phyloP scores from a whole-genome alignment of 768 basidiomycete genomes.

The Pisolithus albus region DNA sequence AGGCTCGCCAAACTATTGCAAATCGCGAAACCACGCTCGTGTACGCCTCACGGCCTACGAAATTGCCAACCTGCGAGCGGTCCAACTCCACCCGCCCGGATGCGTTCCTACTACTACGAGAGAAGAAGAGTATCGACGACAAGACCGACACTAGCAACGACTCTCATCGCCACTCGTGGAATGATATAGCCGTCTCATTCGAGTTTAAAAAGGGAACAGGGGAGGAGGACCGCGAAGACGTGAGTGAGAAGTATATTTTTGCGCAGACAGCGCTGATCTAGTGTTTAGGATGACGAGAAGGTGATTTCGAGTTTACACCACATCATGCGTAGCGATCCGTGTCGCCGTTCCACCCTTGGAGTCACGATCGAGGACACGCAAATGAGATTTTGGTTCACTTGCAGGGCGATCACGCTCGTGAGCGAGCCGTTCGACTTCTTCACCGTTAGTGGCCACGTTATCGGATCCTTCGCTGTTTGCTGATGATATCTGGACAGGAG shows the following conservation, averaged over 20 bases:
- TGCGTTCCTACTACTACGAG: background rate
- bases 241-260: background rate
- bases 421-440: too few species aligned
- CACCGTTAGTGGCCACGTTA: too few species aligned
- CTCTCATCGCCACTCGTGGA: too few species aligned
- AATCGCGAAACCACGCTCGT: background rate
- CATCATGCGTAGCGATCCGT: conserved; percentile 21
- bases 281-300: conserved; percentile 2
- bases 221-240: too few species aligned
- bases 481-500: too few species aligned
- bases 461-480: too few species aligned
- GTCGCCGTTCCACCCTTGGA: conserved; percentile 19
- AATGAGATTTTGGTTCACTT: conserved; percentile 24
- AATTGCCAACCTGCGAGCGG: background rate
- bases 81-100: background rate
- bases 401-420: conserved; percentile 8
- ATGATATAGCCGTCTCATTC: too few species aligned
- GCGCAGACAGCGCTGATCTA: too few species aligned
- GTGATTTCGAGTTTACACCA: conserved; percentile 17
- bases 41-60: background rate
- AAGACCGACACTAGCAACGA: too few species aligned
- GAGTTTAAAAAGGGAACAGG: too few species aligned
- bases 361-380: conserved; percentile 19
- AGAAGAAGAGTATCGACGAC: background rate
- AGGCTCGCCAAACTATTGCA: too few species aligned